Percentiles rank a stretch among this genome's conserved stretches.
Evolutionary conservation across 768 basidiomycete genomes (phyloP).

Genomic region (Tylopilus vinaceipallidus): DNA sequence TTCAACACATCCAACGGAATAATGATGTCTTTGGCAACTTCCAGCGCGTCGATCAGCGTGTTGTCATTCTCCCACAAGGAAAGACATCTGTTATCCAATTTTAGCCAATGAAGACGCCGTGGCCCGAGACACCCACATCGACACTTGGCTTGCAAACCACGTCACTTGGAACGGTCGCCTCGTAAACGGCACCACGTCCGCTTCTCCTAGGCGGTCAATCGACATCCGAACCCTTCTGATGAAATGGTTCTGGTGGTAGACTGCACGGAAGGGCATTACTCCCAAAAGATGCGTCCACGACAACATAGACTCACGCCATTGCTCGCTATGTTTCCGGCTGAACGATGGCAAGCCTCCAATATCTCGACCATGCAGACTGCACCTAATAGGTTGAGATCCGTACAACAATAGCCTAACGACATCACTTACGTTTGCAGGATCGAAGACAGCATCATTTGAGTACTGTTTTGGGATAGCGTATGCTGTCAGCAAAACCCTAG

Average conservation of each 20-base stretch:
- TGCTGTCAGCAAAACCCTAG: slow-evolving; percentile 8
- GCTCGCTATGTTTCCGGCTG: slow-evolving; percentile 68
- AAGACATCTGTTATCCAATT: slow-evolving; percentile 46
- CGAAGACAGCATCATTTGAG: slow-evolving; percentile 62
- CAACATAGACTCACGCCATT: slow-evolving; percentile 63
- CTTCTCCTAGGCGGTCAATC: slow-evolving; percentile 49
- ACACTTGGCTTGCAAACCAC: slow-evolving; percentile 70
- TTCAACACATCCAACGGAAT: slow-evolving; percentile 65
- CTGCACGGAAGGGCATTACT: slow-evolving; percentile 35
- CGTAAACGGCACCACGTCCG: slow-evolving; percentile 54
- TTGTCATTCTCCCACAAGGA: slow-evolving; percentile 65
- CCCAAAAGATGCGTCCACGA: neutral
- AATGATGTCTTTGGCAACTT: slow-evolving; percentile 65
- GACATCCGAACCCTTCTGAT: slow-evolving; percentile 58
- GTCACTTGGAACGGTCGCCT: slow-evolving; percentile 67
- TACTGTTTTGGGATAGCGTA: slow-evolving; percentile 38
- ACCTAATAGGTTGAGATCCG: slow-evolving; percentile 22
- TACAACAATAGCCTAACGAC: neutral
- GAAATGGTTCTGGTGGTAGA: slow-evolving; percentile 66
- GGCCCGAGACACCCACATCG: slow-evolving; percentile 43
- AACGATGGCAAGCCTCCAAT: slow-evolving; percentile 50
- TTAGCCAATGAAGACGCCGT: neutral
- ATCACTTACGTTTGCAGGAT: slow-evolving; percentile 59
- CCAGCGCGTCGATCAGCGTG: slow-evolving; percentile 53
- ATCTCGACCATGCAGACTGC: slow-evolving; percentile 52